Percentiles rank a stretch among this genome's conserved stretches.
These are phyloP conservation scores for Lipomyces anomalus DNA, from an alignment of 805 yeast genomes.

Conservation along the genomic window DNA sequence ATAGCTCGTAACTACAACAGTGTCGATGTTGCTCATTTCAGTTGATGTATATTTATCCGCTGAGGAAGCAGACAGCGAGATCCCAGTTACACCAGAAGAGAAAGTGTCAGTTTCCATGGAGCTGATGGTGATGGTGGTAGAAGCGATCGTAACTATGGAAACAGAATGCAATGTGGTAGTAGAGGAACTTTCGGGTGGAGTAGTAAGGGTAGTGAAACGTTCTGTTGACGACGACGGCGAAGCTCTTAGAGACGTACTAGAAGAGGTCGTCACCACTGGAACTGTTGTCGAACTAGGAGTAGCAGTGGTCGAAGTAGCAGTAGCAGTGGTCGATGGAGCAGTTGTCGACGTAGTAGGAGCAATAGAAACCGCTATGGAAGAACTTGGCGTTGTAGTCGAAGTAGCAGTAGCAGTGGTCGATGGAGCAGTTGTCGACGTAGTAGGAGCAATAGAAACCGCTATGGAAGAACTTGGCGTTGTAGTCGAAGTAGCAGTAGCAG, in stretches of 20 bases:
- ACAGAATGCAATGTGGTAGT: background rate
- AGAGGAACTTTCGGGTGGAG: no score
- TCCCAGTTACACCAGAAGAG: background rate
- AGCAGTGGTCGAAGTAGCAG: background rate
- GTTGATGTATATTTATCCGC: no score
- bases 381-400: background rate
- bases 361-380: background rate
- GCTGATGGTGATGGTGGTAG: background rate
- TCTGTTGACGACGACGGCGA: constrained; percentile 1
- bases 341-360: background rate
- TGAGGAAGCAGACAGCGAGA: no score
- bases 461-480: background rate
- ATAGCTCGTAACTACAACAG: no score
- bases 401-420: background rate
- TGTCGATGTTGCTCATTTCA: no score
- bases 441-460: background rate
- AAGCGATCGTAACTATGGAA: background rate
- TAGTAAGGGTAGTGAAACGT: background rate
- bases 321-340: background rate
- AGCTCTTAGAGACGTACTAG: background rate
- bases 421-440: background rate
- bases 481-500: background rate
- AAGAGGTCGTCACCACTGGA: background rate
- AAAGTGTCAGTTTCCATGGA: background rate
- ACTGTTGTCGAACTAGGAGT: background rate